Base-by-base conservation (phyloP, 2,329 filamentous ascomycete species). In the Dactylellina sp. region DNA sequence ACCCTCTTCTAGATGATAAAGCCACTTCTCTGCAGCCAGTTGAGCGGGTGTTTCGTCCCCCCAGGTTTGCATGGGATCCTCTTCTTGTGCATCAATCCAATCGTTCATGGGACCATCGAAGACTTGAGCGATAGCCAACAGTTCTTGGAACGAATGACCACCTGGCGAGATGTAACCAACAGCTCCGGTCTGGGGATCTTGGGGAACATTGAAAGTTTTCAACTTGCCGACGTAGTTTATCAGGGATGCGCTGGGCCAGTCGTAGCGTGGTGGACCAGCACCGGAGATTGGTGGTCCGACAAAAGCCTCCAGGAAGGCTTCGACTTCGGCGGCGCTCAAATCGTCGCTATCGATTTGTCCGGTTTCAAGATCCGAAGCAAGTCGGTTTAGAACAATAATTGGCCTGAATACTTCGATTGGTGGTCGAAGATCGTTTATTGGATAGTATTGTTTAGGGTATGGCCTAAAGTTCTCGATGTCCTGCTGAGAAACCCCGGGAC, bases 231-330 rank as follows among this genome's bases (percentile, higher is more conserved):
- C 18, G 14, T 64, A 57, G 12, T 14, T 39, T 12, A 64, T 44
- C 9, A 53, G 16, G 9, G 12, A n/a, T 35, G n/a, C 11, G 9
- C 44, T 20, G 6, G 66, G 66, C 66, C 66, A 72, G 18, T 63
- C 40, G 42, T 64, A 64, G 6, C 44, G 32, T 20, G 28, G 20
- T 32, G 44, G 25, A 39, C 9, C 11, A 1, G 12, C 4, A 7
- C 32, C 2, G 0, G 35, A 16, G 37, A 50, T 32, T 1, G 66
- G 60, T 7, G 25, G 52, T 18, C 59, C 66, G 22, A 72, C 37
- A 28, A 72, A 64, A 9, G 66, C 60, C 16, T 57, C 42, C 2
- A 53, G 24, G 42, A 72, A 72, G 3, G 16, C 39, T 46, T 35
- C 32, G 7, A 66, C 18, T 7, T 53, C 50, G 1, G 6, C 1